Conservation (phyloP, 73 alveolate genomes). For the Paramecium sonneborni region DNA sequence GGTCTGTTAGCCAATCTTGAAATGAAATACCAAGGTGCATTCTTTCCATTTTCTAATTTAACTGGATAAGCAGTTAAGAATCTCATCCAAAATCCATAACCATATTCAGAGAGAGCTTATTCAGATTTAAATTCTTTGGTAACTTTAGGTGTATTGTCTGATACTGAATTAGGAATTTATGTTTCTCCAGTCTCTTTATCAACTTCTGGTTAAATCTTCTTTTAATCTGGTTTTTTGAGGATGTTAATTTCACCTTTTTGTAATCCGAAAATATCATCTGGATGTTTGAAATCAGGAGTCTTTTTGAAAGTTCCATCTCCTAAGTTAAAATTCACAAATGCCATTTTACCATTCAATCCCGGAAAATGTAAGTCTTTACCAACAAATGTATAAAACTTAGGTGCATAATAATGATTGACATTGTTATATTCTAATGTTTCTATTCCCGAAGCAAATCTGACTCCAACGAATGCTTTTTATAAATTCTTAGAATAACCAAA, state of each 20-base stretch:
- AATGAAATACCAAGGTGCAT: conserved; percentile 47
- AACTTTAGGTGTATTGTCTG: neutral
- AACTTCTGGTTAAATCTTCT: neutral
- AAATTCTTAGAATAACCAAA: neutral
- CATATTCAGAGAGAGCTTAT: neutral
- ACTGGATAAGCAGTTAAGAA: conserved; percentile 30
- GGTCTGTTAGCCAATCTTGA: conserved; percentile 41
- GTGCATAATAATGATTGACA: conserved; percentile 29
- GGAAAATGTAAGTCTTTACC: conserved; percentile 34
- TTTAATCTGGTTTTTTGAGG: neutral
- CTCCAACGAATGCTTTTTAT: conserved; percentile 13
- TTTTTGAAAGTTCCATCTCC: conserved; percentile 51
- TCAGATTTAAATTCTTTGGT: neutral
- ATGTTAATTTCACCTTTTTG: conserved; percentile 18
- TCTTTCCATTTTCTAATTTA: neutral
- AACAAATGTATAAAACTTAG: neutral
- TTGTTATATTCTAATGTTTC: neutral
- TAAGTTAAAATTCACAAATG: neutral
- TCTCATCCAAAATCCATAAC: conserved; percentile 54
- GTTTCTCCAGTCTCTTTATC: neutral
- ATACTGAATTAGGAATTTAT: neutral
- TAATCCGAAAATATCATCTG: neutral
- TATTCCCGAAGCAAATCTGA: neutral
- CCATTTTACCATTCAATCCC: conserved; percentile 44
- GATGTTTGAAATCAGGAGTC: conserved; percentile 9